Conservation (phyloP, 2,329 filamentous ascomycete species). For the Pseudogymnoascus destructans region DNA sequence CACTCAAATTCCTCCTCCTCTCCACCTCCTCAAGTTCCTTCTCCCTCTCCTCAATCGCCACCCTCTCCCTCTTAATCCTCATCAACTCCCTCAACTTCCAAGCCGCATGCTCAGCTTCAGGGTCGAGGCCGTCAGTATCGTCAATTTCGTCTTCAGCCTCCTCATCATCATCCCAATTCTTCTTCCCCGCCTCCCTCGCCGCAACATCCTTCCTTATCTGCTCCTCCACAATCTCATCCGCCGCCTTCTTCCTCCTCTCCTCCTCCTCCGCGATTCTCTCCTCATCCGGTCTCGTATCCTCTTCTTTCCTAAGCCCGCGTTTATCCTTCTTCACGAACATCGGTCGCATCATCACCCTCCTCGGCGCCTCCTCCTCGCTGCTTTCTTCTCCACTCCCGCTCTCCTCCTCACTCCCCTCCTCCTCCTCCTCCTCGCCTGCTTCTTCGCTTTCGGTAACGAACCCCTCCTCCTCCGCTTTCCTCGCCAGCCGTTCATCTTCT, state of each 20-base stretch:
- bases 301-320: slow-evolving; percentile 26
- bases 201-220: slow-evolving; percentile 74
- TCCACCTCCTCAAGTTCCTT: slow-evolving; percentile 81
- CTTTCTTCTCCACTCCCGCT: slow-evolving; percentile 20
- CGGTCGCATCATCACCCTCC: slow-evolving; percentile 45
- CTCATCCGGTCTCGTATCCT: slow-evolving; percentile 28
- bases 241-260: slow-evolving; percentile 53
- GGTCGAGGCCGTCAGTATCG: slow-evolving; percentile 76
- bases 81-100: slow-evolving; percentile 90
- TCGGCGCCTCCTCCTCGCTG: slow-evolving; percentile 44
- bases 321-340: slow-evolving; percentile 51
- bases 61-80: slow-evolving; percentile 75
- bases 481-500: slow-evolving; percentile 31
- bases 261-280: slow-evolving; percentile 41
- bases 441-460: slow-evolving; percentile 44
- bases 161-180: slow-evolving; percentile 71
- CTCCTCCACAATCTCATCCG: slow-evolving; percentile 72
- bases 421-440: slow-evolving; percentile 26
- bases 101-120: slow-evolving; percentile 75
- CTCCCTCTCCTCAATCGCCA: slow-evolving; percentile 72
- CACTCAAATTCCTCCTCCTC: slow-evolving; percentile 62
- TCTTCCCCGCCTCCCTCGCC: slow-evolving; percentile 61
- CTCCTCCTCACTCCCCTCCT: slow-evolving; percentile 21
- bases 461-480: slow-evolving; percentile 40
- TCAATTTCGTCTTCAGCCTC: slow-evolving; percentile 64